Evolutionary conservation across 2,329 filamentous ascomycete species (phyloP), one percentile per base, ranked within the genome.

Genomic region (Parafenestella ontariensis): DNA sequence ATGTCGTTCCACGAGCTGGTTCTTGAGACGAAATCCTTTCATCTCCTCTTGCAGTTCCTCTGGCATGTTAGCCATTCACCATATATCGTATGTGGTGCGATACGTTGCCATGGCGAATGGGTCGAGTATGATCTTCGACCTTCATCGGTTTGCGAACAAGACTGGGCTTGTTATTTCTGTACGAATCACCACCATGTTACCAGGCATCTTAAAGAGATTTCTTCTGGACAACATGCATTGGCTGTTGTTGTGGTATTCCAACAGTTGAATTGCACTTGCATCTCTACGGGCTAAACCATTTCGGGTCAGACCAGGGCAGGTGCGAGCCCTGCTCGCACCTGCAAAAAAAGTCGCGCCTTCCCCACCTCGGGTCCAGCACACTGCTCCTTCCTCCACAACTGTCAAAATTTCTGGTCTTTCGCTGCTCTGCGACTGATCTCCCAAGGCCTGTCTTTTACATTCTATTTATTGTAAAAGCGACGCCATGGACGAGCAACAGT

Each of bases 401-500:
- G 59, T 58, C 56, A 64, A 62, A 58, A 54, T 51, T 29, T 61
- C 59, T 60, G 58, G 52, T 59, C 58, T 59, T 62, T 56, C 58
- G 59, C 55, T 54, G 56, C 46, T 48, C 58, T 52, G 57, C 62
- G 62, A 58, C 51, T 66, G 61, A 64, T 61, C 60, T 39, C 45
- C 49, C 29, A 33, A 64, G 57, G 58, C 59, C 50, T 65, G 59
- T 59, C 64, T 66, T 62, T 54, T 64, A 59, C 56, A 57, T 48
- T 54, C 29, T 6, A 34, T 10, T 45, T 17, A 58, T 52, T 59
- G 64, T 69, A 62, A 59, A 64, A 62, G 57, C 59, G 56, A 51
- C 58, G 64, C 58, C 71, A 93, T 93, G 90, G 88, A 92, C 77
- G 85, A 91, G 77, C 88, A 91, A 77, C 87, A 90, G 80, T 92